Evolutionary conservation across 2,329 filamentous ascomycete species (phyloP), one percentile per base, ranked within the genome.

Genomic region (Pseudohalonectria lignicola): DNA sequence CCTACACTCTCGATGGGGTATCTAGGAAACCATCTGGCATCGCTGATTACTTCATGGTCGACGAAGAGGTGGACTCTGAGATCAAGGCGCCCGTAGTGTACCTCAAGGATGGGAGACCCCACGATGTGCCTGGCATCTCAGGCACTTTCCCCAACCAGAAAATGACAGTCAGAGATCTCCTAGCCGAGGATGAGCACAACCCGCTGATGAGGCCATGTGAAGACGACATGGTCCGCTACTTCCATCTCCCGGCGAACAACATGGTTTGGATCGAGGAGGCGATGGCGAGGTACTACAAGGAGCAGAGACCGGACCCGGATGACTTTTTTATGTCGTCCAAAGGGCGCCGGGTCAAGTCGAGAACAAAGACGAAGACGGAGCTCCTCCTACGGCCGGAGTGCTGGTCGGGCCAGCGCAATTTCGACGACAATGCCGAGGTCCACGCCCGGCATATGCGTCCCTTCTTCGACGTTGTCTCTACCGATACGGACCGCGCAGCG

Each of bases 361-460:
- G 30, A 46, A 3, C 40, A 16, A 23, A 42, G 13, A 49, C 47
- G 2, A 21, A 37, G 6, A 41, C 48, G 2, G 37, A 49, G 5
- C 51, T 51, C 45, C 33, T 61, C 0, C 43, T 61, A 2, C 45
- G 49, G 5, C 49, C 54, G 1, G 43, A 48, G 11, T 53, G 49
- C 29, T 64, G 61, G 61, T 47, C 48, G 3, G 55, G 58, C 2
- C 59, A 60, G 30, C 43, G 56, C 16, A 54, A 60, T 19, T 26
- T 49, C 0, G 43, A 39, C 32, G 34, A 36, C 29, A 37, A 43
- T 5, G 37, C 36, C 2, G 42, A 48, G 7, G 48, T 57, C 0
- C 57, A 63, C 26, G 50, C 59, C 1, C 51, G 59, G 11, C 54
- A 62, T 15, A 51, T 64, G 54, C 45, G 54, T 1, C 51, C 59